Evolutionary conservation across 1,284 basidiomycete species (phyloP).

Genomic region (Bondarzewia mesenterica): DNA sequence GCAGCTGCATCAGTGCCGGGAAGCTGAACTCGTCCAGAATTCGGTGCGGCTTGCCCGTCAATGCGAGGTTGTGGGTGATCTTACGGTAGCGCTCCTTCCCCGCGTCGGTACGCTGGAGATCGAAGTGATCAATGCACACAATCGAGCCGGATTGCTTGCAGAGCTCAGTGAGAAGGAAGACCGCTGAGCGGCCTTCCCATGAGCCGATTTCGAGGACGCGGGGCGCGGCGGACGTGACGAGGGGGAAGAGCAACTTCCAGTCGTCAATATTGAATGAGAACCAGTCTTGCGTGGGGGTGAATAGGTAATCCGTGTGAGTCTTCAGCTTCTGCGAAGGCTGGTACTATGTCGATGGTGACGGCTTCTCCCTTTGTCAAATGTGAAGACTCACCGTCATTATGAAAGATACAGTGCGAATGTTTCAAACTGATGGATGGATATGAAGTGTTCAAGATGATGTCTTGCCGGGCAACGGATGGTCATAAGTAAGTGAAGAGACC

Average conservation of each 20-base stretch:
- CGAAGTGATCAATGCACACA: constrained; percentile 53
- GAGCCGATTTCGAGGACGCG: constrained; percentile 52
- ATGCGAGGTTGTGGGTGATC: constrained; percentile 37
- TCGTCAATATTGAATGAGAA: constrained; percentile 35
- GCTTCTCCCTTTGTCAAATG: neutral
- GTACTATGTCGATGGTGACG: neutral
- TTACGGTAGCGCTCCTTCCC: constrained; percentile 38
- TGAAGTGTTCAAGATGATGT: too few species aligned
- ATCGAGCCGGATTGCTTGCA: constrained; percentile 36
- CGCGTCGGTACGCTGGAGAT: constrained; percentile 39
- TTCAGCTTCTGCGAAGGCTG: neutral
- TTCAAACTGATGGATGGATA: too few species aligned
- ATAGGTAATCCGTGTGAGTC: constrained; percentile 21
- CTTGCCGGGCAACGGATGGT: too few species aligned
- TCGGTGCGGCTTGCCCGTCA: constrained; percentile 35
- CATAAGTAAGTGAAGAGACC: too few species aligned
- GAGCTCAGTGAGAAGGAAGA: constrained; percentile 41
- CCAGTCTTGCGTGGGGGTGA: constrained; percentile 51
- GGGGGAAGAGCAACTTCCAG: constrained; percentile 34
- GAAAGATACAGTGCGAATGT: too few species aligned
- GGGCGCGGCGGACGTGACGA: constrained; percentile 28
- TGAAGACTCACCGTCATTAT: neutral
- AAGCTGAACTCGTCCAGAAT: constrained; percentile 46
- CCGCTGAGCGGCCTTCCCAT: constrained; percentile 55
- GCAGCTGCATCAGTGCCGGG: constrained; percentile 38